Evolutionary conservation across 768 basidiomycete genomes (phyloP).

Genomic region (Mycena epipterygia): DNA sequence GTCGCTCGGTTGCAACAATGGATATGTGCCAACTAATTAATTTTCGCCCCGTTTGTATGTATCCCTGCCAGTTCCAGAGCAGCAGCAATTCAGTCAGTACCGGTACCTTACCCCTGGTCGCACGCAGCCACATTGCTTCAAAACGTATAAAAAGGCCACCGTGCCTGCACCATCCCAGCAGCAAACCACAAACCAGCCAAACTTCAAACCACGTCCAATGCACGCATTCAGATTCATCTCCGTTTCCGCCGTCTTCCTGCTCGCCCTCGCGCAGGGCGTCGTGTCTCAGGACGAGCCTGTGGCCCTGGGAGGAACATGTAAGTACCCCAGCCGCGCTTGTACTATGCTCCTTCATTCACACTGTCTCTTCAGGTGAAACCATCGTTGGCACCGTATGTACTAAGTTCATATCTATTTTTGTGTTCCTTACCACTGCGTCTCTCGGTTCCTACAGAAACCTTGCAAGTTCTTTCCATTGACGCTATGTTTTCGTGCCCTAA

Average conservation of each 20-base stretch:
- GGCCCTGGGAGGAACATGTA: constrained; percentile 6
- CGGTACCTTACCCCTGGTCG: background rate
- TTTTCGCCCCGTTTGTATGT: background rate
- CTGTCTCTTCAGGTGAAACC: background rate
- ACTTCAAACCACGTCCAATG: background rate
- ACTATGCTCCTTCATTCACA: background rate
- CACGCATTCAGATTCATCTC: constrained; percentile 16
- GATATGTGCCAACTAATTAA: constrained; percentile 13
- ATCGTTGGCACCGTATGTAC: constrained; percentile 8
- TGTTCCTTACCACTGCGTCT: constrained; percentile 1
- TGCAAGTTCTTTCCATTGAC: background rate
- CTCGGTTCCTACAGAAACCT: constrained; percentile 3
- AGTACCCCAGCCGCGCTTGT: background rate
- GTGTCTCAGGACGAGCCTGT: constrained; percentile 10
- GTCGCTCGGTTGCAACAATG: background rate
- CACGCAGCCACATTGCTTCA: background rate
- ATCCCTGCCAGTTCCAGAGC: background rate
- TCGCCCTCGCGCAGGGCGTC: constrained; percentile 14
- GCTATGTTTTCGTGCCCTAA: background rate
- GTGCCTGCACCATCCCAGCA: background rate
- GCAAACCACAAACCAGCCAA: background rate
- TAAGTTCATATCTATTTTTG: background rate
- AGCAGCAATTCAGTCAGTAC: background rate
- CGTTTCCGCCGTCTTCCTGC: constrained; percentile 12
- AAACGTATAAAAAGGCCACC: background rate